Evolutionary conservation across 148 eudicot genomes (phyloP), one percentile per base, ranked within the genome.

Genomic region (Drosera capensis): DNA sequence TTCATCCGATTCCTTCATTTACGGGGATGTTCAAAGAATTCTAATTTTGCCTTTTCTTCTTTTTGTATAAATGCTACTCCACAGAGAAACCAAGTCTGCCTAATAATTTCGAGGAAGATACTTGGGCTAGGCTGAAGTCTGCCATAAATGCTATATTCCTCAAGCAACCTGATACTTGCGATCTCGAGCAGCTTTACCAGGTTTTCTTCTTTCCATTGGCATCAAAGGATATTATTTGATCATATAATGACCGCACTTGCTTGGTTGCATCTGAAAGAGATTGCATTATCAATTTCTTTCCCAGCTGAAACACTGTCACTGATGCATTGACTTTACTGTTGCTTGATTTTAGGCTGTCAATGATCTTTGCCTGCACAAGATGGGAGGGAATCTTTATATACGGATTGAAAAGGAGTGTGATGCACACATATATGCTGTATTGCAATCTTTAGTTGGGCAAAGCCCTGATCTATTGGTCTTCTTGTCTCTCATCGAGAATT

Each of bases 401-500:
- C 68, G 80, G 48, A 90, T 90, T 40, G 93, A 78, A 60, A 84
- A 71, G 51, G 93, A 78, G 66, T 80, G 93, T 61, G 97, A 90
- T 62, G 64, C 69, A 48, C 94, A 80, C 66, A 78, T 80, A 51
- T 80, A 76, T 49, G 44, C 72, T 46, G 75, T 68, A 17, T 65
- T 90, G 41, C 75, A 57, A 37, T 75, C 95, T 45, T 70, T 90
- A 63, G 87, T 84, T 46, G 93, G 95, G 44, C 87, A 83, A 72
- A 90, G 93, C 46, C 95, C 85, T 59, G 97, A 90, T 71, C 58
- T 80, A 48, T 78, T 73, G 51, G 97, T 90, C 37, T 90, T 90
- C 73, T 63, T 90, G 51, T 78, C 95, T 26, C 73, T 84, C 38
- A 81, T 84, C 28, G 83, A 84, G 72, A 90, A 78, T 61, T 71